Conservation (phyloP, 2,329 filamentous ascomycete genomes). For the Pseudocercospora musae region DNA sequence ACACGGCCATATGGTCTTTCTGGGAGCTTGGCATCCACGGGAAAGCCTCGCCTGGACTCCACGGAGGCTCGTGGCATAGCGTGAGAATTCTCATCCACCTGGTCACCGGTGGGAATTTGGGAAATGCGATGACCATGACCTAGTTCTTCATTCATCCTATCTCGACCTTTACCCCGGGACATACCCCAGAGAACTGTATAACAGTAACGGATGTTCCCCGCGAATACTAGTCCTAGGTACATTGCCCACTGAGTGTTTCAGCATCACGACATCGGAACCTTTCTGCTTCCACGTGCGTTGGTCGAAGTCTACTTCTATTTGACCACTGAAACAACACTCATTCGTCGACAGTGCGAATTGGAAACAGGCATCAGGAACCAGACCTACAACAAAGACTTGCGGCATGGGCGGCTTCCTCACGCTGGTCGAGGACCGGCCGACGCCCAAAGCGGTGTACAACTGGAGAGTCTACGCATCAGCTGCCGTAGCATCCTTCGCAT, state of each 20-base stretch:
- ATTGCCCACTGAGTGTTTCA: neutral
- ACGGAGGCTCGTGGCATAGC: conserved; percentile 2
- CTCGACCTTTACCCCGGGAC: conserved; percentile 3
- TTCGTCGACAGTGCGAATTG: neutral
- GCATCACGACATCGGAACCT: neutral
- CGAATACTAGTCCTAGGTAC: neutral
- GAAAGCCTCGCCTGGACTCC: neutral
- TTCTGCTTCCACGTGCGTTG: conserved; percentile 5
- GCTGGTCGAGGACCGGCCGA: conserved; percentile 46
- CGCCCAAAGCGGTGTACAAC: conserved; percentile 58
- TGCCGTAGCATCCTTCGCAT: conserved; percentile 54
- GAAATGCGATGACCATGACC: conserved; percentile 2
- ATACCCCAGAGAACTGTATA: neutral
- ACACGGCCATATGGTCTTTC: conserved; percentile 3
- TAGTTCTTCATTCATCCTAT: conserved; percentile 17
- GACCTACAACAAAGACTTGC: neutral
- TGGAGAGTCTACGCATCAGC: conserved; percentile 57
- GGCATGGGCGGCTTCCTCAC: conserved; percentile 37
- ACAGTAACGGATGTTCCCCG: neutral
- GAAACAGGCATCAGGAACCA: neutral
- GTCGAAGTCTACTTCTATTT: conserved; percentile 2
- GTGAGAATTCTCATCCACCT: conserved; percentile 21
- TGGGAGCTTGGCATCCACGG: conserved; percentile 6
- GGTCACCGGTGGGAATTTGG: neutral
- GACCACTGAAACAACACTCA: neutral